Evolutionary conservation across 139 green algal genomes (phyloP).

Genomic region (Tetradesmus obliquus): DNA sequence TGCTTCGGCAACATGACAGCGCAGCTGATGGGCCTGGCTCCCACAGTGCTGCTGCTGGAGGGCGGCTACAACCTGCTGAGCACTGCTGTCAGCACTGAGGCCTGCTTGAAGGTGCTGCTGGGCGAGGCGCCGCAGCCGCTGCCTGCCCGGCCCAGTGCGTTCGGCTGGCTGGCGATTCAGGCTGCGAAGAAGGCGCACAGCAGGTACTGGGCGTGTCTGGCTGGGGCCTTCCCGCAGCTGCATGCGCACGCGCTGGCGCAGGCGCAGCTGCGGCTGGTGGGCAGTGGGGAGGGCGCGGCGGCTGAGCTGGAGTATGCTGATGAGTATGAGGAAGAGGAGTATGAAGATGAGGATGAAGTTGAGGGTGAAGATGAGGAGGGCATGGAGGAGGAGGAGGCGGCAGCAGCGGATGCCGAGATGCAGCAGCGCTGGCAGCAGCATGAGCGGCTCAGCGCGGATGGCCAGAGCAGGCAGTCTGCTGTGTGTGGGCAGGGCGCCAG

Average conservation of each 20-base stretch:
- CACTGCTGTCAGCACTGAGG: constrained; percentile 74
- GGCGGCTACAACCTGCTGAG: constrained; percentile 83
- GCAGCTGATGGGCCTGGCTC: constrained; percentile 69
- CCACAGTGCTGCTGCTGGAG: constrained; percentile 77
- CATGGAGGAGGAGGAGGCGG: neutral
- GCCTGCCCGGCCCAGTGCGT: neutral
- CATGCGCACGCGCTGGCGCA: neutral
- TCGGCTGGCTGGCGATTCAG: constrained; percentile 25
- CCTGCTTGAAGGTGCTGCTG: constrained; percentile 78
- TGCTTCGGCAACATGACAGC: constrained; percentile 77
- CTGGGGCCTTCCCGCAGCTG: constrained; percentile 5
- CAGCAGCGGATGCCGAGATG: neutral
- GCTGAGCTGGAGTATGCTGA: constrained; percentile 12
- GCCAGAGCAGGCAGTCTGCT: neutral
- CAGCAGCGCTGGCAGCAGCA: constrained; percentile 15
- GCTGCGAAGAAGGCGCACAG: constrained; percentile 20
- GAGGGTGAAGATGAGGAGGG: neutral
- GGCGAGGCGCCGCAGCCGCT: constrained; percentile 43
- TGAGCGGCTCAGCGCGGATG: neutral
- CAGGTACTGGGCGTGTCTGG: constrained; percentile 30
- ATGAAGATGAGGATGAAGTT: neutral
- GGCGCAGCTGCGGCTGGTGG: constrained; percentile 21
- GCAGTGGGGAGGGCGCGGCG: neutral
- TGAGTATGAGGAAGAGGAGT: constrained; percentile 23
- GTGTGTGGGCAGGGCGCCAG: neutral